A percentile compares a stretch with the other conserved stretches of the same genome.
Evolutionary conservation across 805 yeast species (phyloP).

Genomic region (Kregervanrija fluxuum): DNA sequence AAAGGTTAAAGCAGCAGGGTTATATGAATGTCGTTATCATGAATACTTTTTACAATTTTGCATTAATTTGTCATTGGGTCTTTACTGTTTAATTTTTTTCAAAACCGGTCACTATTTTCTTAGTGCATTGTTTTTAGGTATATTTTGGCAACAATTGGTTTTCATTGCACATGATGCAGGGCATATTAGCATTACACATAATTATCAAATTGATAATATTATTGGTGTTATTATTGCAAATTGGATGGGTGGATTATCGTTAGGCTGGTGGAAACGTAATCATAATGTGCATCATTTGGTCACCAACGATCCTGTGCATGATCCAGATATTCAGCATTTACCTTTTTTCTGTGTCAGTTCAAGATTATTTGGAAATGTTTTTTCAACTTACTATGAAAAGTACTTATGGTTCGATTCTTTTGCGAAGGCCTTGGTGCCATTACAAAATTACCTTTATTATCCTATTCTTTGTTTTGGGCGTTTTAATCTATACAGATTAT

Average conservation of each 20-base stretch:
- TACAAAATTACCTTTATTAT: slow-evolving; percentile 68
- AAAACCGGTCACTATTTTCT: slow-evolving; percentile 36
- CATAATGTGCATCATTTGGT: slow-evolving; percentile 90
- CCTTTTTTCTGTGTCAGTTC: slow-evolving; percentile 87
- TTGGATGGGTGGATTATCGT: slow-evolving; percentile 78
- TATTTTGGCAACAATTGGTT: slow-evolving; percentile 85
- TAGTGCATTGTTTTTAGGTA: slow-evolving; percentile 62
- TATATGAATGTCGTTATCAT: slow-evolving; percentile 68
- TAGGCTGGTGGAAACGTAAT: slow-evolving; percentile 94
- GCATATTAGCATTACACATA: slow-evolving; percentile 75
- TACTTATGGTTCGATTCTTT: slow-evolving; percentile 58
- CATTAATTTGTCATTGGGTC: slow-evolving; percentile 50
- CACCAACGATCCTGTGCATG: slow-evolving; percentile 91
- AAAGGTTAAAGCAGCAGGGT: slow-evolving; percentile 46
- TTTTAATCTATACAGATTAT: slow-evolving; percentile 73
- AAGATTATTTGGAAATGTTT: slow-evolving; percentile 58
- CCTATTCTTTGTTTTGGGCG: slow-evolving; percentile 78
- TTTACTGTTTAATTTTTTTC: slow-evolving; percentile 43
- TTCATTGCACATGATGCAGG: slow-evolving; percentile 91
- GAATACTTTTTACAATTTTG: slow-evolving; percentile 62
- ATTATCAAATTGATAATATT: slow-evolving; percentile 67
- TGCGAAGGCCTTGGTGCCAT: slow-evolving; percentile 50
- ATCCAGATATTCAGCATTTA: slow-evolving; percentile 88
- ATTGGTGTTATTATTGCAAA: slow-evolving; percentile 70
- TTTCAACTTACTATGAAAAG: slow-evolving; percentile 74